Percentiles rank a stretch among this genome's conserved stretches.
Conservation (phyloP, 805 yeast species). For the Spathaspora boniae region DNA sequence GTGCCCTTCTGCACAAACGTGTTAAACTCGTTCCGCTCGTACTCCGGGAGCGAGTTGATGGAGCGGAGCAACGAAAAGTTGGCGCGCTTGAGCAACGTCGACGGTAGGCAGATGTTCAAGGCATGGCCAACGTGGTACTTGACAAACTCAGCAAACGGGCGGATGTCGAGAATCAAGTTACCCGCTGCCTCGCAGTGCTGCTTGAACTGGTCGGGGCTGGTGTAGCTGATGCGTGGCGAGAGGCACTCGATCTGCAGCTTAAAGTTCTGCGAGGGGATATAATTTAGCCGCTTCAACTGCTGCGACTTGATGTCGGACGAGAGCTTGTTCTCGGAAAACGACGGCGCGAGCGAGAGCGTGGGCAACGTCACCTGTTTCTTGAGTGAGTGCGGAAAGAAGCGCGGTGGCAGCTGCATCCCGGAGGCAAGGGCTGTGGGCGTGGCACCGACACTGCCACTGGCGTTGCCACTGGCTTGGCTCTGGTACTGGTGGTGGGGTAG, state of each 20-base stretch:
- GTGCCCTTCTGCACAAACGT: conserved; percentile 22
- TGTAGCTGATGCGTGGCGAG: conserved; percentile 17
- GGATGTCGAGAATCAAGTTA: conserved; percentile 61
- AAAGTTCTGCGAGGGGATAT: conserved; percentile 18
- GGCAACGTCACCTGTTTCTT: conserved; percentile 22
- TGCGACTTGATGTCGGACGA: conserved; percentile 12
- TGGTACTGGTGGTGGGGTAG: too few species aligned
- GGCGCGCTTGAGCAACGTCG: conserved; percentile 77
- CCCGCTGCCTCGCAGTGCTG: not conserved
- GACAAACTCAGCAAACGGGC: conserved; percentile 76
- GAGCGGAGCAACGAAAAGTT: conserved; percentile 66
- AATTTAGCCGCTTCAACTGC: conserved; percentile 21
- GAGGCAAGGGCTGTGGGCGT: conserved; percentile 7
- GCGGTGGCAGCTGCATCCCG: not conserved
- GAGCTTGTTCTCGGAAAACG: conserved; percentile 1
- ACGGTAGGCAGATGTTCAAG: conserved; percentile 79
- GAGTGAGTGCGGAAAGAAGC: conserved; percentile 2
- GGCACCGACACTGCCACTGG: conserved; percentile 22
- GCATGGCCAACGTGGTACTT: conserved; percentile 56
- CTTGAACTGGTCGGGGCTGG: conserved; percentile 5
- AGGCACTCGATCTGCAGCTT: conserved; percentile 20
- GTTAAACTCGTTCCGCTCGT: conserved; percentile 45
- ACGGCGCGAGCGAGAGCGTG: conserved; percentile 15
- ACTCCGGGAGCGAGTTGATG: conserved; percentile 53
- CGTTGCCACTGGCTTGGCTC: conserved; percentile 11